These are phyloP conservation scores for Kluyveromyces nonfermentans DNA, from an alignment of 805 yeast species.

Conservation along the genomic window DNA sequence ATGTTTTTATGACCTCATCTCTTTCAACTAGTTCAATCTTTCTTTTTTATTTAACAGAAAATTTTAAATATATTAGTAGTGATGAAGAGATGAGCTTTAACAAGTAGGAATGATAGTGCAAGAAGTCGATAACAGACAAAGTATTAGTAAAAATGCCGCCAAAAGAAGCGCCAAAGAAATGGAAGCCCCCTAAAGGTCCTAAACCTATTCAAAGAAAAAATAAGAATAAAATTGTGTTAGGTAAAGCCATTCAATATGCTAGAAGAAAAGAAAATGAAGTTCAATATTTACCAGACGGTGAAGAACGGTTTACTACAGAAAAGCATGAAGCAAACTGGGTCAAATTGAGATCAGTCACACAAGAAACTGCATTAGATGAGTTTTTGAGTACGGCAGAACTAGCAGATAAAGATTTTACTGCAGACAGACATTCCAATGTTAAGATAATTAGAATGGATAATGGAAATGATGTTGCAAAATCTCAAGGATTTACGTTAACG, in stretches of 20 bases:
- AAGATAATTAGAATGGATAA: slow-evolving; percentile 69
- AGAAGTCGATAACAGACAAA: not conserved
- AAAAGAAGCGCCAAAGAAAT: slow-evolving; percentile 50
- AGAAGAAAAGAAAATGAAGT: slow-evolving; percentile 61
- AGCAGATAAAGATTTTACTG: slow-evolving; percentile 93
- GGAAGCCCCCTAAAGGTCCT: slow-evolving; percentile 89
- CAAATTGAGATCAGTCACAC: slow-evolving; percentile 86
- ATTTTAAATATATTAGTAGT: not conserved
- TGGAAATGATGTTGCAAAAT: slow-evolving; percentile 31
- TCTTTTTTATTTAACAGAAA: not conserved
- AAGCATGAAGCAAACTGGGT: slow-evolving; percentile 84
- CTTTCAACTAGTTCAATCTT: not conserved
- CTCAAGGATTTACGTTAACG: slow-evolving; percentile 52
- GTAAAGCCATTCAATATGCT: slow-evolving; percentile 71
- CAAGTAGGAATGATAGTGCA: not conserved
- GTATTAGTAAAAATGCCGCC: slow-evolving; percentile 29
- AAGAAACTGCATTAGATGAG: slow-evolving; percentile 89
- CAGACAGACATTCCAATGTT: slow-evolving; percentile 76
- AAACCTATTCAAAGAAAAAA: slow-evolving; percentile 80
- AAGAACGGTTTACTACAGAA: slow-evolving; percentile 77
- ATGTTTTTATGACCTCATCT: not conserved
- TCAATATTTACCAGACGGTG: slow-evolving; percentile 74
- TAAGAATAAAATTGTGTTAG: slow-evolving; percentile 76
- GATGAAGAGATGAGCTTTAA: not conserved
- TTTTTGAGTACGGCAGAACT: slow-evolving; percentile 90